A percentile compares a stretch with the other conserved stretches of the same genome.
phyloP scores from a whole-genome alignment of 495 filamentous ascomycete genomes.

The Penicillium alfredii region DNA sequence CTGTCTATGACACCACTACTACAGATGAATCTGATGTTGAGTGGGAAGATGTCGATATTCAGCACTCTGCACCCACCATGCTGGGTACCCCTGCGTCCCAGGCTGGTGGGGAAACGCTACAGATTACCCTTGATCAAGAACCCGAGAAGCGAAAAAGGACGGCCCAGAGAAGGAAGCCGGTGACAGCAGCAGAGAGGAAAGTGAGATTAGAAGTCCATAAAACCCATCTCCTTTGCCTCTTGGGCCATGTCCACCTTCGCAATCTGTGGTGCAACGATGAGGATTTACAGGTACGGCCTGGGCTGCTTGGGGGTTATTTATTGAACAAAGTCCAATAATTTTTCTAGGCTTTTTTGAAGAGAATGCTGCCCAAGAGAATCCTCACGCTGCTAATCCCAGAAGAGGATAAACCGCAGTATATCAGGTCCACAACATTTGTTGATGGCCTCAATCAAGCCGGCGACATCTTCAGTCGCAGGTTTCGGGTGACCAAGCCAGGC shows the following conservation, averaged over 20 bases:
- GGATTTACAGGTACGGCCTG: conserved; percentile 48
- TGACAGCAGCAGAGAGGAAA: conserved; percentile 64
- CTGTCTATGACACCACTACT: conserved; percentile 40
- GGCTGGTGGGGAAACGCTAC: conserved; percentile 37
- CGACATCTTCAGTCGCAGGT: conserved; percentile 60
- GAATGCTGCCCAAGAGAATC: conserved; percentile 54
- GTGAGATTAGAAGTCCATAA: conserved; percentile 76
- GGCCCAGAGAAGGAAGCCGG: conserved; percentile 47
- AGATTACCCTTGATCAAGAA: conserved; percentile 53
- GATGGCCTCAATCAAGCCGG: conserved; percentile 67
- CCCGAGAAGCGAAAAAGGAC: conserved; percentile 31
- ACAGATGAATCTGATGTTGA: conserved; percentile 57
- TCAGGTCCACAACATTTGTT: conserved; percentile 64
- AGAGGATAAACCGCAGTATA: conserved; percentile 59
- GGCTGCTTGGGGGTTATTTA: not conserved
- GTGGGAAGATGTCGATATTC: conserved; percentile 66
- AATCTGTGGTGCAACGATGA: conserved; percentile 88
- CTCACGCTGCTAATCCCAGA: conserved; percentile 59
- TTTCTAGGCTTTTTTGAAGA: conserved; percentile 46
- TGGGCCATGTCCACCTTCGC: conserved; percentile 65
- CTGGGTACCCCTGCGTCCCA: conserved; percentile 14
- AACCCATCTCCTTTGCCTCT: conserved; percentile 72
- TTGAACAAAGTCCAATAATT: conserved; percentile 7
- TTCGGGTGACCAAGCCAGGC: conserved; percentile 63
- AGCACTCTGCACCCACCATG: conserved; percentile 29